Evolutionary conservation across 139 green algal species (phyloP), one percentile per base, ranked within the genome.

Genomic region (Gonium pectorale): DNA sequence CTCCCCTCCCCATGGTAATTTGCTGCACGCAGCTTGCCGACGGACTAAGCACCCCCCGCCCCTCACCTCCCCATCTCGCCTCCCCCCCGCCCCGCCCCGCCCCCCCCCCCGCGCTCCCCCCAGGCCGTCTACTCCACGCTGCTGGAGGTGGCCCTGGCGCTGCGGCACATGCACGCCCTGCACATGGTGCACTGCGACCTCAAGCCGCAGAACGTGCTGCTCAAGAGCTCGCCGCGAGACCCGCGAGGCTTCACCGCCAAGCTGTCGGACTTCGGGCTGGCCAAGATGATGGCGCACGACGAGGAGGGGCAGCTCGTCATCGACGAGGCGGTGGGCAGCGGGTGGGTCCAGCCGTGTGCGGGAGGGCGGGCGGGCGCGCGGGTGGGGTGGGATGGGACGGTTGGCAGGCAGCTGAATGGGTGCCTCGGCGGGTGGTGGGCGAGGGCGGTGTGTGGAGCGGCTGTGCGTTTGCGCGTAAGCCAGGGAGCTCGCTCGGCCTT

Each of bases 131-230:
- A 72, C 75, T 71, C 75, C 17, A 89, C 86, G 22, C 68, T 80
- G 26, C 74, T 89, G 0, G 86, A 90, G 79, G n/a, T 90, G 2
- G 81, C 86, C 13, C 52, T 83, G 29, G 86, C 81, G 6, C 80
- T 90, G n/a, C 38, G 72, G 22, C 85, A 95, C 86, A 87, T 95
- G 38, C 93, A 97, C 79, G 67, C 60, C 0, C 49, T 85, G 26
- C 83, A 83, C 92, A 94, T 82, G 75, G 75, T 82, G 24, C 75
- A 82, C 72, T 87, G 91, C 46, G 94, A 97, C 86, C 83, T 97
- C 35, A 97, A 97, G 87, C 89, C 91, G 1, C 79, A 83, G 9
- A 96, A 96, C 80, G 92, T 95, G 68, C 64, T 95, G 87, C 86
- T 94, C 33, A 92, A 91, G 52, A 67, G 44, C 27, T 40, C 35